A percentile compares a stretch with the other conserved stretches of the same genome.
These are phyloP conservation scores for Myxozyma vanderwaltii DNA, from an alignment of 805 yeast species.

Conservation along the genomic window DNA sequence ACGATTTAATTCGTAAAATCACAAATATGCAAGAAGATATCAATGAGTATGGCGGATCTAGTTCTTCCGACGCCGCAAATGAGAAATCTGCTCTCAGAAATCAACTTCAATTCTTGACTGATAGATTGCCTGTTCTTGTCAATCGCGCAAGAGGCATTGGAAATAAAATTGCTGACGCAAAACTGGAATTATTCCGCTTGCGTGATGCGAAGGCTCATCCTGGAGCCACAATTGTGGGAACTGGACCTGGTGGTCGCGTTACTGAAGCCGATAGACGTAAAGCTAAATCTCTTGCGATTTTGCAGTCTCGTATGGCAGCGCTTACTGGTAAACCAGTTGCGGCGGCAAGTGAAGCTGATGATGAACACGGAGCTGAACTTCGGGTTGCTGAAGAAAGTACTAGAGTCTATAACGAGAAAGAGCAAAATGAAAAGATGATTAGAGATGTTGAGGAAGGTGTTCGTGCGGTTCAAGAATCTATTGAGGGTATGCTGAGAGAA, in stretches of 20 bases:
- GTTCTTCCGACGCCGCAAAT: slow-evolving; percentile 41
- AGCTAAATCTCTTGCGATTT: slow-evolving; percentile 74
- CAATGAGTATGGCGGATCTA: slow-evolving; percentile 34
- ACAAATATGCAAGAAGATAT: slow-evolving; percentile 47
- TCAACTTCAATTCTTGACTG: slow-evolving; percentile 65
- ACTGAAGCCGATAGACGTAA: slow-evolving; percentile 82
- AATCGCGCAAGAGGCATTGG: slow-evolving; percentile 64
- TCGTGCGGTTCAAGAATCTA: slow-evolving; percentile 58
- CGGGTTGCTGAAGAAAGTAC: slow-evolving; percentile 54
- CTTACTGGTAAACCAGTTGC: slow-evolving; percentile 73
- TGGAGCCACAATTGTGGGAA: slow-evolving; percentile 63
- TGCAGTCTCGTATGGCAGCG: slow-evolving; percentile 88
- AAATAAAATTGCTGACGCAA: slow-evolving; percentile 65
- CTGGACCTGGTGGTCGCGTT: slow-evolving; percentile 83
- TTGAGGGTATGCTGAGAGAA: slow-evolving; percentile 49
- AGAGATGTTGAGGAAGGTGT: slow-evolving; percentile 74
- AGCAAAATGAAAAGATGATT: slow-evolving; percentile 60
- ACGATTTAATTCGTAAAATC: slow-evolving; percentile 64
- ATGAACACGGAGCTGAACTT: slow-evolving; percentile 51
- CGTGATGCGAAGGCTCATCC: slow-evolving; percentile 66
- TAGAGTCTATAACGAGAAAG: slow-evolving; percentile 55
- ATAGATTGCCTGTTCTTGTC: slow-evolving; percentile 71
- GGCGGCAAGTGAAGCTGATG: slow-evolving; percentile 48
- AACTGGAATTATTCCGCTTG: slow-evolving; percentile 62
- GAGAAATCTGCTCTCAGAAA: slow-evolving; percentile 56